Conservation (phyloP, 2,329 filamentous ascomycete species). For the Neonectria magnoliae region DNA sequence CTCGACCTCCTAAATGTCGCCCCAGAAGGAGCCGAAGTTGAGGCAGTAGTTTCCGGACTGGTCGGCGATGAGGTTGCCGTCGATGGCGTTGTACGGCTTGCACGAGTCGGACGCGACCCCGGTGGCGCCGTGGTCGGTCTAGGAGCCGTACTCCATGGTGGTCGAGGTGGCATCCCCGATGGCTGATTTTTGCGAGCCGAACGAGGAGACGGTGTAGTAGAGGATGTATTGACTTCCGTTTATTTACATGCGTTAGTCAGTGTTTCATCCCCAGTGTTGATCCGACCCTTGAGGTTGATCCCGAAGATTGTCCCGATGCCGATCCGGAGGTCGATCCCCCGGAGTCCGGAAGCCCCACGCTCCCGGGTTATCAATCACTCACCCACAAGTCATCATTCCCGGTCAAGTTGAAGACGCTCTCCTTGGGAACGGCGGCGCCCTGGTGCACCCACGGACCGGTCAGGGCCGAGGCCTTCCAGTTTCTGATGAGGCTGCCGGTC, state of each 20-base stretch:
- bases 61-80: constrained; percentile 60
- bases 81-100: constrained; percentile 69
- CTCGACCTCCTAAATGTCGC: constrained; percentile 68
- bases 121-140: constrained; percentile 67
- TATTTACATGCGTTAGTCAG: neutral
- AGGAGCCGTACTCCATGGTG: constrained; percentile 62
- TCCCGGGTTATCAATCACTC: constrained; percentile 20
- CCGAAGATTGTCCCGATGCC: neutral
- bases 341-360: neutral
- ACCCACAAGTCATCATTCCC: constrained; percentile 57
- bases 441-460: constrained; percentile 55
- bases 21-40: constrained; percentile 77
- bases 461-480: constrained; percentile 50
- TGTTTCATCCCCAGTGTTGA: neutral
- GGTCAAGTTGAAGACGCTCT: constrained; percentile 51
- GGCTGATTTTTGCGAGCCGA: constrained; percentile 68
- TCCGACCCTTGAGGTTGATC: constrained; percentile 1
- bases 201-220: constrained; percentile 71
- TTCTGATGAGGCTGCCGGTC: constrained; percentile 53
- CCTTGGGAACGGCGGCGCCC: constrained; percentile 51
- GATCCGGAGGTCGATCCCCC: neutral
- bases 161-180: constrained; percentile 64
- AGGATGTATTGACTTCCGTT: constrained; percentile 67
- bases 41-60: constrained; percentile 54
- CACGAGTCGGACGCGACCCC: constrained; percentile 58